Evolutionary conservation across 2,329 filamentous ascomycete genomes (phyloP).

Genomic region (Fusarium pseudocircinatum): DNA sequence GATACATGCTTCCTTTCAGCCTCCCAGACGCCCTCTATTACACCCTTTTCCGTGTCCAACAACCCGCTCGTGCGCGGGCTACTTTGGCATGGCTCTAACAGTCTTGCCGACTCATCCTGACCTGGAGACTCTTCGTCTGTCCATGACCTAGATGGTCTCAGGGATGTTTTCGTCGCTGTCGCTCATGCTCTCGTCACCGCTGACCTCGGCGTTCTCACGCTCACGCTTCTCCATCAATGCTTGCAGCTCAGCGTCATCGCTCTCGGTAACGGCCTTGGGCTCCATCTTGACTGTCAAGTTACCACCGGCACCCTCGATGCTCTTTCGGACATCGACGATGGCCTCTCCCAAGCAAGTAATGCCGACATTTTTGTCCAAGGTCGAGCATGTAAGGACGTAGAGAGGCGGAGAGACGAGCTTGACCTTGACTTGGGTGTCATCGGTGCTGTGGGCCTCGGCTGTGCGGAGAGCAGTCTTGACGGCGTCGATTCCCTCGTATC

Average conservation of each 20-base stretch:
- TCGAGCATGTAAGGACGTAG: conserved; percentile 95
- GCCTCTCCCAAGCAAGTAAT: conserved; percentile 88
- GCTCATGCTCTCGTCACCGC: conserved; percentile 94
- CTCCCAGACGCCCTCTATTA: conserved; percentile 40
- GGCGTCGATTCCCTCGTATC: conserved; percentile 97
- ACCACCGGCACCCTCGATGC: conserved; percentile 81
- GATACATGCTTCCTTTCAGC: conserved; percentile 33
- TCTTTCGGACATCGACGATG: conserved; percentile 85
- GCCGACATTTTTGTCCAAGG: conserved; percentile 89
- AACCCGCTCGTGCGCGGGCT: conserved; percentile 25
- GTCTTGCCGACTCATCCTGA: conserved; percentile 30
- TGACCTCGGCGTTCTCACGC: conserved; percentile 97
- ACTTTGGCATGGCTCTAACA: conserved; percentile 25
- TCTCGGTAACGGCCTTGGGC: conserved; percentile 98
- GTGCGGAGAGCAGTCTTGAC: conserved; percentile 92
- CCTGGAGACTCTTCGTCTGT: conserved; percentile 25
- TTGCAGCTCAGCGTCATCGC: conserved; percentile 95
- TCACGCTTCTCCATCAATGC: conserved; percentile 99
- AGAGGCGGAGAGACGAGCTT: conserved; percentile 97
- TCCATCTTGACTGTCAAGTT: conserved; percentile 95
- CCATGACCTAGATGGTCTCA: conserved; percentile 50
- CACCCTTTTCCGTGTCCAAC: conserved; percentile 42
- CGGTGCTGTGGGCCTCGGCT: conserved; percentile 91
- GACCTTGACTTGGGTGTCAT: conserved; percentile 95
- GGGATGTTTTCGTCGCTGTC: conserved; percentile 87